phyloP scores from a whole-genome alignment of 2,329 filamentous ascomycete species.

The Epichloe scottii region DNA sequence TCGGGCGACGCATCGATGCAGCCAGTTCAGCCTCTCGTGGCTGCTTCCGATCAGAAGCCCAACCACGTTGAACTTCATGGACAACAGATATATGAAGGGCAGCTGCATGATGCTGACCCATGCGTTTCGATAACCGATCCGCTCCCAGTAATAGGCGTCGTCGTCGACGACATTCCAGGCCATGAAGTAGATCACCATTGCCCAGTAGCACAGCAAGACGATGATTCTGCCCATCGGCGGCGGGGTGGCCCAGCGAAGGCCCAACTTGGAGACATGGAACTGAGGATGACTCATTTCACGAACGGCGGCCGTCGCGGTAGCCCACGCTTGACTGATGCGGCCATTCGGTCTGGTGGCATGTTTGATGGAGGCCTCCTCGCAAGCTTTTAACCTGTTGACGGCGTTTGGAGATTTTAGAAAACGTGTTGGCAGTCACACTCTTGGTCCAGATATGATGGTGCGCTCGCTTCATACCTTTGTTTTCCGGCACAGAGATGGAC shows the following conservation, averaged over 20 bases:
- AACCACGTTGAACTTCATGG: conserved; percentile 46
- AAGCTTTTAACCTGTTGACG: conserved; percentile 31
- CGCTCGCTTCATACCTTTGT: conserved; percentile 23
- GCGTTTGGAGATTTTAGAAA: not conserved
- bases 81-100: conserved; percentile 50
- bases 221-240: conserved; percentile 45
- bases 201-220: conserved; percentile 44
- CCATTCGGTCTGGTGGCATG: conserved; percentile 41
- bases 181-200: conserved; percentile 46
- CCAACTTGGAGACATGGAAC: conserved; percentile 31
- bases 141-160: conserved; percentile 48
- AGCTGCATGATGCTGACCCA: conserved; percentile 55
- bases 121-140: conserved; percentile 54
- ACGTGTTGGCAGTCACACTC: not conserved
- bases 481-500: conserved; percentile 31
- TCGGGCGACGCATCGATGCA: conserved; percentile 60
- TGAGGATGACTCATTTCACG: conserved; percentile 47
- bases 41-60: conserved; percentile 49
- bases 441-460: not conserved
- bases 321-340: conserved; percentile 36
- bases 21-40: conserved; percentile 60
- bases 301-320: conserved; percentile 42
- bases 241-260: conserved; percentile 43
- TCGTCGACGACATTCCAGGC: conserved; percentile 32
- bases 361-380: conserved; percentile 28